Evolutionary conservation across 176 grass and related monocot genomes (phyloP), one percentile per base, ranked within the genome.

Genomic region (Chloris gayana): DNA sequence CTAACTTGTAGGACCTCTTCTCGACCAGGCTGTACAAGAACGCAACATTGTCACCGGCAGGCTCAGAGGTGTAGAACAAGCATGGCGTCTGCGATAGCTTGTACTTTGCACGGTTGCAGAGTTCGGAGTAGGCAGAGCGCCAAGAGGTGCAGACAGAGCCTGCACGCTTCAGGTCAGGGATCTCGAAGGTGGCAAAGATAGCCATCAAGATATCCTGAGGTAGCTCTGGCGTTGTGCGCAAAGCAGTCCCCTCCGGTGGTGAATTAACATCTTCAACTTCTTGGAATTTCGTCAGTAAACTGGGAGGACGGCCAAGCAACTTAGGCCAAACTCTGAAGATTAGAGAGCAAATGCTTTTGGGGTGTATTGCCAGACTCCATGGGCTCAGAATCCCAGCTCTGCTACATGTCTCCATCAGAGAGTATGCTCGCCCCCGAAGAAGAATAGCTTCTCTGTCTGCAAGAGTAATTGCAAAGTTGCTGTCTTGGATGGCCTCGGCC

Each of bases 141-240:
- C 79, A 82, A 10, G 68, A 17, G 39, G 27, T 46, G 14, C 56
- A 82, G 13, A 82, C 68, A 13, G 68, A 72, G 7, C 53, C 39
- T 0, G 56, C 79, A 1, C 68, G 79, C 17, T 62, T 27, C 4
- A 82, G 41, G 39, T 82, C 79, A 47, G 79, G 54, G 56, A 82
- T 64, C 29, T 82, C 69, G 1, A 82, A 12, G 6, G 8, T 15
- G 1, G 27, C 56, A 50, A 82, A 82, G 27, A 82, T 82, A 29
- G 13, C 15, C 41, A 38, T n/a, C n/a, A n/a, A n/a, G n/a, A n/a
- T n/a, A n/a, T n/a, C n/a, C n/a, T n/a, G n/a, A n/a, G n/a, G n/a
- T 21, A 73, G 70, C 29, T n/a, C 80, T 4, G n/a, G 69, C 69
- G 13, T 3, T 2, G 12, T 61, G 19, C 9, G 2, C 53, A 24